A percentile compares a stretch with the other conserved stretches of the same genome.
Conservation (phyloP, 2,329 filamentous ascomycete genomes). For the Alternaria alternata region DNA sequence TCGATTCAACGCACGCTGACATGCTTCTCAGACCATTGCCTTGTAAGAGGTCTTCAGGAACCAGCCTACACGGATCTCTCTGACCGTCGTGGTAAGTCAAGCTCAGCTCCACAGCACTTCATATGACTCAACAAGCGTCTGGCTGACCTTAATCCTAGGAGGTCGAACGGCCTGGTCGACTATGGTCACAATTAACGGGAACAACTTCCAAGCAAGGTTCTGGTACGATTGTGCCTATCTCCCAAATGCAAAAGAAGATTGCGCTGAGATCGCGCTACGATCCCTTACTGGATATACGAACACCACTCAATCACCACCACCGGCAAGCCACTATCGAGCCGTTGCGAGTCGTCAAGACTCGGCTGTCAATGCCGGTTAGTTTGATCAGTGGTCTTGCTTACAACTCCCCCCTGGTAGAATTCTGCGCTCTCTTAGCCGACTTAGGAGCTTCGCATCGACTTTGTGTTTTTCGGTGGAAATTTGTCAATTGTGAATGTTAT, state of each 20-base stretch:
- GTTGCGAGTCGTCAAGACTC: conserved; percentile 10
- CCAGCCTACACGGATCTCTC: conserved; percentile 48
- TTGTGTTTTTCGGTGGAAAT: neutral
- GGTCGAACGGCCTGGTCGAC: conserved; percentile 51
- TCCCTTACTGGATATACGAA: conserved; percentile 32
- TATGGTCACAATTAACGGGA: conserved; percentile 37
- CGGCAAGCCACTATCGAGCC: conserved; percentile 34
- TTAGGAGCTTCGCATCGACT: neutral
- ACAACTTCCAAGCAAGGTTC: conserved; percentile 42
- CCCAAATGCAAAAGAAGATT: conserved; percentile 48
- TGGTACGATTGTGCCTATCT: conserved; percentile 49
- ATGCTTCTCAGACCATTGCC: conserved; percentile 44
- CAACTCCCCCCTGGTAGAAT: neutral
- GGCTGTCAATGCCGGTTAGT: conserved; percentile 6
- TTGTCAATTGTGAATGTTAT: neutral
- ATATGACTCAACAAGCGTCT: neutral
- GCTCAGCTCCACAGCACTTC: neutral
- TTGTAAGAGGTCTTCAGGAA: conserved; percentile 31
- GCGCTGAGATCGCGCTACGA: conserved; percentile 45
- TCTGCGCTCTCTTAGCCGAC: neutral
- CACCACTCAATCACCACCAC: conserved; percentile 28
- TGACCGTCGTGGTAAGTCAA: conserved; percentile 46
- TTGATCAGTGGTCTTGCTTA: neutral
- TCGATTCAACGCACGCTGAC: neutral
- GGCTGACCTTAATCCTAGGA: conserved; percentile 27